Percentiles rank a stretch among this genome's conserved stretches.
Conservation (phyloP, 108 stramenopile genomes). For the Nitzschia sp. region DNA sequence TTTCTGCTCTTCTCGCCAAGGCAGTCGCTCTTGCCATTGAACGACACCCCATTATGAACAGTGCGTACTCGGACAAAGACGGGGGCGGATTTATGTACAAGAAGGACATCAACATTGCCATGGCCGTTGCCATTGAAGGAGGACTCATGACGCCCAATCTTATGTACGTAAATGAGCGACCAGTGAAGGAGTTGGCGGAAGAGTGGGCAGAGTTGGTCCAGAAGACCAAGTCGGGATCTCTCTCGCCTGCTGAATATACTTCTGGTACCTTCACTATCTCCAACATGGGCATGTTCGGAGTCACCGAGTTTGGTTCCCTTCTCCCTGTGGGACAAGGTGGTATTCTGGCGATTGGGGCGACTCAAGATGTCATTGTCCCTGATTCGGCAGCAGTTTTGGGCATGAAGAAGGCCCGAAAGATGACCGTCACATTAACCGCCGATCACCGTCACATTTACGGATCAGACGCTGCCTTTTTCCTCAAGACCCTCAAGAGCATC, state of each 20-base stretch:
- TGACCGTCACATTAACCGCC: constrained; percentile 96
- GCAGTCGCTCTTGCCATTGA: constrained; percentile 92
- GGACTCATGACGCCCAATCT: constrained; percentile 96
- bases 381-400: constrained; percentile 73
- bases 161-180: constrained; percentile 90
- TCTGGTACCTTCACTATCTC: constrained; percentile 97
- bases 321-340: constrained; percentile 90
- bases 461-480: constrained; percentile 94
- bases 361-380: constrained; percentile 80
- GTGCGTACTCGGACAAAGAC: constrained; percentile 75
- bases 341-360: constrained; percentile 94
- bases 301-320: constrained; percentile 94
- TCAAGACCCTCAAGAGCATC: constrained; percentile 89
- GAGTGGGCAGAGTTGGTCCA: constrained; percentile 94
- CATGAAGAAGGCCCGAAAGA: constrained; percentile 92
- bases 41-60: constrained; percentile 95
- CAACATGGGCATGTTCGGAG: constrained; percentile 99
- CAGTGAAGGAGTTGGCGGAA: constrained; percentile 84
- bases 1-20: constrained; percentile 94
- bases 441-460: constrained; percentile 99
- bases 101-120: constrained; percentile 96
- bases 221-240: constrained; percentile 78
- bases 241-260: constrained; percentile 92
- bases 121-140: constrained; percentile 98
- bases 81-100: constrained; percentile 86